These are phyloP conservation scores for Cerrena zonata DNA, from an alignment of 1,284 basidiomycete species.

Conservation along the genomic window DNA sequence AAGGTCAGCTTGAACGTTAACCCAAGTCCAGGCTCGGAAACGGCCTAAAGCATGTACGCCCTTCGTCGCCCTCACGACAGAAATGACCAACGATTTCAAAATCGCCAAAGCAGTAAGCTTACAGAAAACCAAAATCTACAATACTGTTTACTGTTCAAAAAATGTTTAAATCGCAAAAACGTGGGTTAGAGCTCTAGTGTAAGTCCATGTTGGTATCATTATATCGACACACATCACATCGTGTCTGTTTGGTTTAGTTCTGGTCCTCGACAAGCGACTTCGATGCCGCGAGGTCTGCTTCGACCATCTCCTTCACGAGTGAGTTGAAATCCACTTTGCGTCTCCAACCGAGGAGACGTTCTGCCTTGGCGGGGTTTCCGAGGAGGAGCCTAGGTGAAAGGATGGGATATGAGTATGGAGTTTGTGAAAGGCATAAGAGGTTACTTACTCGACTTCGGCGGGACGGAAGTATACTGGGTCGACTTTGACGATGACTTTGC, in stretches of 20 bases:
- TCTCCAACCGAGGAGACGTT: conserved; percentile 79
- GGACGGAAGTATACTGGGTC: conserved; percentile 82
- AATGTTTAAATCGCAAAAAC: too few species aligned
- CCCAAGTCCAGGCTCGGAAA: too few species aligned
- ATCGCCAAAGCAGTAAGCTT: too few species aligned
- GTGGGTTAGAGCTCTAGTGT: too few species aligned
- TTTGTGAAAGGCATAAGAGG: conserved; percentile 10
- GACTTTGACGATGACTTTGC: conserved; percentile 70
- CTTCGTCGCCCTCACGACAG: too few species aligned
- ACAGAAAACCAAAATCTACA: too few species aligned
- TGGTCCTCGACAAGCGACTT: conserved; percentile 73
- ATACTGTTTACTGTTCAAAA: too few species aligned
- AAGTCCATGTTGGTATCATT: too few species aligned
- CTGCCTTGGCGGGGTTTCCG: conserved; percentile 81
- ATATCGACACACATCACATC: too few species aligned
- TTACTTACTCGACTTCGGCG: conserved; percentile 83
- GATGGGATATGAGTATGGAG: background rate
- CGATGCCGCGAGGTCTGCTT: conserved; percentile 66
- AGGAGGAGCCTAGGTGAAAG: conserved; percentile 54
- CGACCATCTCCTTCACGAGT: conserved; percentile 86
- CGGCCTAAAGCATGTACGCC: too few species aligned
- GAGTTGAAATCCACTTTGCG: conserved; percentile 73
- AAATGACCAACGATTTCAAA: too few species aligned
- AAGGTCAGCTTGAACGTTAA: too few species aligned
- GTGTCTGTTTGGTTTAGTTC: conserved; percentile 33